A percentile compares a stretch with the other conserved stretches of the same genome.
These are phyloP conservation scores for Lactarius pseudohatsudake DNA, from an alignment of 768 basidiomycete species.

Conservation along the genomic window DNA sequence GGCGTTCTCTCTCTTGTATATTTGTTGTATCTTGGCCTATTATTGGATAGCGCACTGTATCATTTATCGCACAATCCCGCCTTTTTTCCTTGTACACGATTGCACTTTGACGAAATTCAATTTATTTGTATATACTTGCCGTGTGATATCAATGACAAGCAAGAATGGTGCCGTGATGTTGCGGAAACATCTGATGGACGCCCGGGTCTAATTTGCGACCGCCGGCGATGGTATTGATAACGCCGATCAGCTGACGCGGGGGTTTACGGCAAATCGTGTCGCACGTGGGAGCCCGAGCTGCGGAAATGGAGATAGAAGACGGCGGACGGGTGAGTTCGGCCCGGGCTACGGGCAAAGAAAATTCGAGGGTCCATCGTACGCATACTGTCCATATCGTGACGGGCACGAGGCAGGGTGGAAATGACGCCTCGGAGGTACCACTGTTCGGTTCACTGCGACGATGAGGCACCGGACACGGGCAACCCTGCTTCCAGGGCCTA, in stretches of 20 bases:
- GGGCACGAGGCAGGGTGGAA: not conserved
- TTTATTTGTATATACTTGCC: conserved; percentile 31
- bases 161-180: conserved; percentile 10
- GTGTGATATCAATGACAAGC: conserved; percentile 5
- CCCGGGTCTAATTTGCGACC: not conserved
- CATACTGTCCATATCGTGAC: not conserved
- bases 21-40: conserved; percentile 19
- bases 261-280: conserved; percentile 11
- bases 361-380: not conserved
- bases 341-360: not conserved
- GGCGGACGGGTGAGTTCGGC: not conserved
- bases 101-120: conserved; percentile 12
- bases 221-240: conserved; percentile 15
- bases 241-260: conserved; percentile 17
- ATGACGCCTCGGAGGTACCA: not conserved
- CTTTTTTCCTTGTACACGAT: conserved; percentile 19
- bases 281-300: conserved; percentile 20
- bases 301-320: not conserved
- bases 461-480: conserved; percentile 1
- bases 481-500: not conserved
- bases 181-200: conserved; percentile 18
- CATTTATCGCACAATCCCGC: conserved; percentile 21
- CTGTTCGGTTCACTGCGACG: not conserved
- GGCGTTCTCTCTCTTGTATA: conserved; percentile 27
- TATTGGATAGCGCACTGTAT: conserved; percentile 26